Percentiles rank a stretch among this genome's conserved stretches.
These are phyloP conservation scores for Cladorrhinum sp. DNA, from an alignment of 2,329 filamentous ascomycete genomes.

Conservation along the genomic window DNA sequence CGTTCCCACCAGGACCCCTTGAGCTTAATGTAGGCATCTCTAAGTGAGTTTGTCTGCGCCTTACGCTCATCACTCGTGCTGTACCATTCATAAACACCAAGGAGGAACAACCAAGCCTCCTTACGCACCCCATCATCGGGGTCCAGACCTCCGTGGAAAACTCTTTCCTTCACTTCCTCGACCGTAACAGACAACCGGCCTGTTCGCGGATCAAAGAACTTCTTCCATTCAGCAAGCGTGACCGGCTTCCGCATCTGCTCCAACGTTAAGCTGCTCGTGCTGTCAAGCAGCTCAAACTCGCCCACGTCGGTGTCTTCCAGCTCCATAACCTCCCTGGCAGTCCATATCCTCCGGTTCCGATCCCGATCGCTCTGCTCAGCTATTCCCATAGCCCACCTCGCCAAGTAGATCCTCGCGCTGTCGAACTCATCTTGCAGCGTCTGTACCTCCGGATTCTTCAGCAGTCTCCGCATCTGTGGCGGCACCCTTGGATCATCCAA, in stretches of 20 bases:
- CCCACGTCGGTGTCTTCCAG: conserved; percentile 93
- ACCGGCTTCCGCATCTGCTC: conserved; percentile 76
- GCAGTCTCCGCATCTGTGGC: conserved; percentile 77
- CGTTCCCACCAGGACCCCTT: conserved; percentile 97
- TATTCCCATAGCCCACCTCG: conserved; percentile 97
- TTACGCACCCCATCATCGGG: conserved; percentile 88
- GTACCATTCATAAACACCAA: conserved; percentile 92
- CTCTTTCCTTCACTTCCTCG: conserved; percentile 93
- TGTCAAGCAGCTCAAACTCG: conserved; percentile 91
- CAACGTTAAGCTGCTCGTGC: conserved; percentile 68
- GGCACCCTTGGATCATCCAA: conserved; percentile 89
- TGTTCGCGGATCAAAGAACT: conserved; percentile 74
- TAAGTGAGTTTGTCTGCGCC: conserved; percentile 75
- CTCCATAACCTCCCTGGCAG: conserved; percentile 85
- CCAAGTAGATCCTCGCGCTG: conserved; percentile 89
- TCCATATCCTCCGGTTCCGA: conserved; percentile 83
- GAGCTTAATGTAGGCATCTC: conserved; percentile 90
- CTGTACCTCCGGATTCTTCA: conserved; percentile 91
- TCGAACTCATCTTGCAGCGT: conserved; percentile 96
- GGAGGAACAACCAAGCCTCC: conserved; percentile 91
- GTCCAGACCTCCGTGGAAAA: conserved; percentile 92
- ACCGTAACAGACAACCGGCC: conserved; percentile 76
- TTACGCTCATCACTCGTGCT: conserved; percentile 82
- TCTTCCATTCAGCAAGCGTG: conserved; percentile 82
- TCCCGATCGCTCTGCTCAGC: conserved; percentile 94